phyloP scores from a whole-genome alignment of 2,329 filamentous ascomycete species.

The Colletotrichum sp. region DNA sequence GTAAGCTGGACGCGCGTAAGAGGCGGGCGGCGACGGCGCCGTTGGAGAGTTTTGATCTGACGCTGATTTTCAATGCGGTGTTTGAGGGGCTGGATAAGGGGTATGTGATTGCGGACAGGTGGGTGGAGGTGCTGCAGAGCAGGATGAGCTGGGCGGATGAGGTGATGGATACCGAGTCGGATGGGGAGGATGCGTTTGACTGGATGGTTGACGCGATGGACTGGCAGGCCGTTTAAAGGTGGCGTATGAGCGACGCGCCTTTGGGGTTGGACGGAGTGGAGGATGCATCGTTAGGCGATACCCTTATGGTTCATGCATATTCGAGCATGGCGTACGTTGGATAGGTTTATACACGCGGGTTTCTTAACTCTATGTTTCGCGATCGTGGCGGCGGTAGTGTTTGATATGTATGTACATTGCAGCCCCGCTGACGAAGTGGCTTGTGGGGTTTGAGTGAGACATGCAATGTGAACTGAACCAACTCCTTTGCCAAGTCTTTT shows the following conservation, averaged over 20 bases:
- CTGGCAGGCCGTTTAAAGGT: slow-evolving; percentile 47
- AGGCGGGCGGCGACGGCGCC: slow-evolving; percentile 30
- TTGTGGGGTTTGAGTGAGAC: neutral
- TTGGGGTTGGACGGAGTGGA: neutral
- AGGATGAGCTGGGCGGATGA: slow-evolving; percentile 20
- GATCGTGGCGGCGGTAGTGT: rapidly evolving
- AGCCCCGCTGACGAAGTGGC: neutral
- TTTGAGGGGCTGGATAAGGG: slow-evolving; percentile 65
- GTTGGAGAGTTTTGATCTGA: slow-evolving; percentile 66
- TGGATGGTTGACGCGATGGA: slow-evolving; percentile 68
- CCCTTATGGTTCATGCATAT: neutral
- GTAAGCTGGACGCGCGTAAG: slow-evolving; percentile 1
- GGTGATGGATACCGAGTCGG: slow-evolving; percentile 19
- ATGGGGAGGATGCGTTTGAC: slow-evolving; percentile 53
- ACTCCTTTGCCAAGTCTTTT: neutral
- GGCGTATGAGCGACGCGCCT: neutral
- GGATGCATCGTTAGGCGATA: slow-evolving; percentile 15
- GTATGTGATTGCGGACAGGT: slow-evolving; percentile 54
- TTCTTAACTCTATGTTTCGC: rapidly evolving
- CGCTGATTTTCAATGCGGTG: slow-evolving; percentile 62
- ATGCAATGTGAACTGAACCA: neutral
- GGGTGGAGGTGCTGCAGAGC: slow-evolving; percentile 35
- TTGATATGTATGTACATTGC: neutral
- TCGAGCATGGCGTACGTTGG: neutral
- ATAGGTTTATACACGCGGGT: neutral